Base-by-base conservation (phyloP, 768 basidiomycete genomes). In the Strobilomyces echinocephalus region DNA sequence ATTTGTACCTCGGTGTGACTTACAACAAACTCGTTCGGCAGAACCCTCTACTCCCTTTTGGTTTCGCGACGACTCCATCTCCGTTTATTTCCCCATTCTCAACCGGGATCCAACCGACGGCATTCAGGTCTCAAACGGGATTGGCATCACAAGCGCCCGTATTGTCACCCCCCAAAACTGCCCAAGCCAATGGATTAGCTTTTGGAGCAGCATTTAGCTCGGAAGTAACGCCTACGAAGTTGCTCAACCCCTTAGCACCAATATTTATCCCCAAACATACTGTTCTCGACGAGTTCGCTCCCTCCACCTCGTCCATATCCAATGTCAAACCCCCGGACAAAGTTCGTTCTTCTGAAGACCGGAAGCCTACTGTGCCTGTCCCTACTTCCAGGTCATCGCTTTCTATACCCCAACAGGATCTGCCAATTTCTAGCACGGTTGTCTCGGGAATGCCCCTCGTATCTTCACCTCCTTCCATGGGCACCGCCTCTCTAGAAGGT, bases 221-320 rank as follows among this genome's bases (percentile, higher is more conserved):
- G 33, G 63, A 56, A 52, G 11, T 30, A 12, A 52, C 49, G 5
- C 24, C 53, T 36, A 20, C 50, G 15, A 58, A 49, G 47, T 33
- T 39, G 20, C 58, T 69, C 15, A 58, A 63, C n/a, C 61, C 59
- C 35, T 54, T 58, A 28, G 67, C 59, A 8, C 46, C 59, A 5
- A 53, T 9, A 0, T 69, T 65, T 38, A 48, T 47, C 26, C 65
- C 54, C 3, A 45, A 46, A 48, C 16, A 40, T 5, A 21, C 38
- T 30, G 21, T 45, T 42, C 0, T 45, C 24, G 15, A 21, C 20
- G 43, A 41, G 8, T 16, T 42, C 30, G 39, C 31, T 15, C 20
- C 46, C 5, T 12, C 46, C 18, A 14, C 45, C n/a, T n/a, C n/a
- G n/a, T n/a, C n/a, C n/a, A n/a, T n/a, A n/a, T 40, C 48, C 35